A percentile compares a stretch with the other conserved stretches of the same genome.
These are phyloP conservation scores for Babesia bovis DNA, from an alignment of 169 alveolate genomes.

Conservation along the genomic window DNA sequence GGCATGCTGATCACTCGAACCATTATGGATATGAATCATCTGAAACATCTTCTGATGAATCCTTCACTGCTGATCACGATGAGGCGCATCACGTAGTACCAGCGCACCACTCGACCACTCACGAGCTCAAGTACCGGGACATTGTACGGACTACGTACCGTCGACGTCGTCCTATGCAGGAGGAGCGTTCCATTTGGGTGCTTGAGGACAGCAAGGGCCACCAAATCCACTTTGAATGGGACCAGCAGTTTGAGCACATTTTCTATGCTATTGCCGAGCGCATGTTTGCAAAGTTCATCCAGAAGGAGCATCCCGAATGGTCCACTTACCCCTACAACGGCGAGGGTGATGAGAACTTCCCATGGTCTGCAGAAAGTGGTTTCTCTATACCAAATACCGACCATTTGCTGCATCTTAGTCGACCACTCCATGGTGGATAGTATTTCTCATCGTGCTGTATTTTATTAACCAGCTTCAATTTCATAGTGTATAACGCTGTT, in stretches of 20 bases:
- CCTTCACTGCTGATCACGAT: conserved; percentile 4
- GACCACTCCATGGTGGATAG: background rate
- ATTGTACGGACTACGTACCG: conserved; percentile 52
- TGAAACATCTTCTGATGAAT: conserved; percentile 10
- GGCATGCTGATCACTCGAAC: background rate
- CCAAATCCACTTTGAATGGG: conserved; percentile 80
- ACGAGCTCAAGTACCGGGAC: conserved; percentile 58
- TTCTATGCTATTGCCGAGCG: conserved; percentile 76
- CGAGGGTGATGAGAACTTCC: conserved; percentile 16
- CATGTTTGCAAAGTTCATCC: conserved; percentile 69
- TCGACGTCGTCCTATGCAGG: conserved; percentile 42
- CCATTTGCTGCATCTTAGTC: conserved; percentile 18
- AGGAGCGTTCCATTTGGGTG: conserved; percentile 75
- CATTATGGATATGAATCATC: background rate
- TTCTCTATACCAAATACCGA: conserved; percentile 14
- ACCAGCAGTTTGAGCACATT: conserved; percentile 71
- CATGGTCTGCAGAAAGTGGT: conserved; percentile 10
- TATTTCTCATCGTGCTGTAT: too few species aligned
- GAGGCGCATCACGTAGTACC: conserved; percentile 4
- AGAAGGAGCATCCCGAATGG: conserved; percentile 56
- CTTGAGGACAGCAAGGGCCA: conserved; percentile 75
- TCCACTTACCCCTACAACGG: conserved; percentile 52
- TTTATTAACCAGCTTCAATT: too few species aligned
- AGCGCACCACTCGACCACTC: conserved; percentile 57
- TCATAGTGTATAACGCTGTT: conserved; percentile 8